Conservation (phyloP, 768 basidiomycete species). For the Lanmaoa pseudosensibilis region DNA sequence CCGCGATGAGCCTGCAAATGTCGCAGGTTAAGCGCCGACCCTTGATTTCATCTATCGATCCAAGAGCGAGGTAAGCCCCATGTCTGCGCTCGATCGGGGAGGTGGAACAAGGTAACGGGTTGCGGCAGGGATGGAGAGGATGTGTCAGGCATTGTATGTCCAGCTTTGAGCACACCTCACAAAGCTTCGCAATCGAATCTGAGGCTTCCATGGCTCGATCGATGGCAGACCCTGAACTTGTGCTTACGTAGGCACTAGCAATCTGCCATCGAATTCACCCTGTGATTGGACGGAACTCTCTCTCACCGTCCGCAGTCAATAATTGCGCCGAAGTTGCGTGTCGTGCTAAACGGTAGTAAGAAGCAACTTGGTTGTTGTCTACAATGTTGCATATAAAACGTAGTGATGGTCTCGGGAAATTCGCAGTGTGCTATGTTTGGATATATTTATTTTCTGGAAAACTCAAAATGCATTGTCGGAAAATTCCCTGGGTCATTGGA, state of each 20-base stretch:
- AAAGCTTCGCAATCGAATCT: not conserved
- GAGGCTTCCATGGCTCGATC: not conserved
- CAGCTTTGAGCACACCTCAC: conserved; percentile 2
- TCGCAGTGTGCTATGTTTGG: too few species aligned
- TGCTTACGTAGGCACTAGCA: not conserved
- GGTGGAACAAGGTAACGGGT: not conserved
- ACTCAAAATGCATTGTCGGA: too few species aligned
- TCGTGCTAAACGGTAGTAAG: not conserved
- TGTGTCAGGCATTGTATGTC: not conserved
- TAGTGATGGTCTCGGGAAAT: too few species aligned
- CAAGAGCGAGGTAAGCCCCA: not conserved
- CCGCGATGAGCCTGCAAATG: conserved; percentile 14
- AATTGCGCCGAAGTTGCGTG: not conserved
- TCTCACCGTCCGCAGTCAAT: not conserved
- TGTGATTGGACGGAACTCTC: too few species aligned
- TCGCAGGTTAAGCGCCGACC: conserved; percentile 8
- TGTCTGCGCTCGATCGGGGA: not conserved
- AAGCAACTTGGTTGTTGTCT: not conserved
- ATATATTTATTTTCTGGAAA: too few species aligned
- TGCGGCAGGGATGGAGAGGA: conserved; percentile 4
- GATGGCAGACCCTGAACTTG: not conserved
- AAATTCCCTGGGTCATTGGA: not conserved
- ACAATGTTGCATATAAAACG: too few species aligned
- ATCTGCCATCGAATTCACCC: too few species aligned
- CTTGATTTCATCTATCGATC: conserved; percentile 17